Evolutionary conservation across 2,329 filamentous ascomycete species (phyloP), one percentile per base, ranked within the genome.

Genomic region (Pseudocercospora musae): DNA sequence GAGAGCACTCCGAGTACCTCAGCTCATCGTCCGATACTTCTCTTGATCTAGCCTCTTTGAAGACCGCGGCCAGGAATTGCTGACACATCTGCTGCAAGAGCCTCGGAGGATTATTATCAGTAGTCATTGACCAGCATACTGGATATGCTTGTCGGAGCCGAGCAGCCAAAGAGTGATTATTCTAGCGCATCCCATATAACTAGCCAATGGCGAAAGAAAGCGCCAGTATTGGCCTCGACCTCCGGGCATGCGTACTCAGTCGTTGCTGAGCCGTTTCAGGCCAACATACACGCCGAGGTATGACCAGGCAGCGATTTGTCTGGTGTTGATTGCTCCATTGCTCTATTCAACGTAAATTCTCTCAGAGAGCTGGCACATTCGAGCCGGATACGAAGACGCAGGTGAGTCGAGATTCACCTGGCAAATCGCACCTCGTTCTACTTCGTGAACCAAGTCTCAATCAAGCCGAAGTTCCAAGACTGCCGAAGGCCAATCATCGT

Each of bases 401-500:
- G 29, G 29, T 31, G 8, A 11, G 9, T 11, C 21, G 2, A 29
- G 50, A 27, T 37, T 25, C 11, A 56, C n/a, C 13, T 31, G 5
- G 27, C 27, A 31, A 31, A 31, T 31, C 29, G 29, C 29, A 31
- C 10, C 29, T 31, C 29, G 29, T 31, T 31, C 29, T 31, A 10
- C 29, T 31, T 31, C 29, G 29, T 31, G 29, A 11, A 31, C 8
- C 1, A 31, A 7, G 29, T 31, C 29, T 31, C 29, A 31, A 31
- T 31, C 29, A 7, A 56, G 25, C 18, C 56, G 40, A 15, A 48
- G 44, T 37, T 63, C 58, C 11, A 65, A 55, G 20, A 63, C 58
- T 10, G 61, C 59, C 8, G 60, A 58, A 27, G 63, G 49, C 63
- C 61, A 63, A 18, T 40, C 64, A 9, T 56, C 25, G 4, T 64